Conservation (phyloP, 2,329 filamentous ascomycete species). For the Calonectria naviculata region DNA sequence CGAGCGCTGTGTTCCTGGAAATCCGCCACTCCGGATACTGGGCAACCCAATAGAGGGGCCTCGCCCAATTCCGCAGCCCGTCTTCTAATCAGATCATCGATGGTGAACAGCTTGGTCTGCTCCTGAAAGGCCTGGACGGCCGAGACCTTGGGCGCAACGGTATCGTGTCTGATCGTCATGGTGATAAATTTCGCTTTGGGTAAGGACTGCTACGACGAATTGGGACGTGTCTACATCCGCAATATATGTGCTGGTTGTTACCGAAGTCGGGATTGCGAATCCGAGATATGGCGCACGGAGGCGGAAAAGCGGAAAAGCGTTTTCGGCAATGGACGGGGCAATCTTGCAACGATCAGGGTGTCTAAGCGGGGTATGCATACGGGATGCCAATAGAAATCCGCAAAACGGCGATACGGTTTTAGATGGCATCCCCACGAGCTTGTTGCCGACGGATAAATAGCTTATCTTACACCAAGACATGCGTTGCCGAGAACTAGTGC, state of each 20-base stretch:
- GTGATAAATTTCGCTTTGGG: neutral
- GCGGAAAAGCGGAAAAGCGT: constrained; percentile 9
- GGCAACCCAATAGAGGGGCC: constrained; percentile 23
- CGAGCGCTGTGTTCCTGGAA: constrained; percentile 35
- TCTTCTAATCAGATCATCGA: constrained; percentile 33
- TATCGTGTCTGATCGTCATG: constrained; percentile 39
- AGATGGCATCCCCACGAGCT: neutral
- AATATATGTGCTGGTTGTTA: constrained; percentile 6
- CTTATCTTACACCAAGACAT: neutral
- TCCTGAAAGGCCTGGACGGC: constrained; percentile 7
- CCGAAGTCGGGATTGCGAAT: constrained; percentile 1
- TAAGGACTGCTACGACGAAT: neutral
- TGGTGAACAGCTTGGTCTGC: constrained; percentile 30
- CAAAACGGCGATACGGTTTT: neutral
- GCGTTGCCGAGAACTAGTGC: neutral
- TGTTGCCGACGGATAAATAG: neutral
- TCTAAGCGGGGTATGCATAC: neutral
- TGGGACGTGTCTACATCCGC: neutral
- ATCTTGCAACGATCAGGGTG: neutral
- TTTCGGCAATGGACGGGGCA: neutral
- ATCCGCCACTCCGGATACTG: constrained; percentile 25
- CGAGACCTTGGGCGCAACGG: constrained; percentile 20
- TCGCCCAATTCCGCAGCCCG: constrained; percentile 27
- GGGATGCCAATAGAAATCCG: neutral
- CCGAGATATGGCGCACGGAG: neutral